Evolutionary conservation across 2,329 filamentous ascomycete genomes (phyloP).

Genomic region (Aureobasidium sp.): DNA sequence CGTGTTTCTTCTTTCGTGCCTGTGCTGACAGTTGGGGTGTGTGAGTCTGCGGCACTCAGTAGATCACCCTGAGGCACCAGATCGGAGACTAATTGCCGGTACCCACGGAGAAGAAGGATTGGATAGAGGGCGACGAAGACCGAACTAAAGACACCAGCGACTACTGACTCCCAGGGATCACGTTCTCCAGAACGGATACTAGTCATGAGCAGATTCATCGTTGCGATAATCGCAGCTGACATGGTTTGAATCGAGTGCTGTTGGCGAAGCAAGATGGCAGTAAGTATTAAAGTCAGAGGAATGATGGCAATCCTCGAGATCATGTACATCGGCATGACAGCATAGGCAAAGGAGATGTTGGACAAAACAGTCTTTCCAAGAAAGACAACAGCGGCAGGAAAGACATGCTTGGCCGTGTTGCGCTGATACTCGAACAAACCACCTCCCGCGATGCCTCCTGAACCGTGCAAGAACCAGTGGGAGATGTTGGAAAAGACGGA

Average conservation of each 20-base stretch:
- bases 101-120: slow-evolving; percentile 43
- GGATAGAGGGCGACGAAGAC: slow-evolving; percentile 47
- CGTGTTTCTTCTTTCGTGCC: slow-evolving; percentile 41
- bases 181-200: slow-evolving; percentile 39
- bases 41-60: slow-evolving; percentile 24
- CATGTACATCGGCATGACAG: slow-evolving; percentile 46
- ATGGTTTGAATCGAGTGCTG: slow-evolving; percentile 42
- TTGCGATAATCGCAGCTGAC: slow-evolving; percentile 44
- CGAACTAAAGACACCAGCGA: slow-evolving; percentile 47
- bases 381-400: slow-evolving; percentile 45
- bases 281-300: slow-evolving; percentile 43
- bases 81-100: slow-evolving; percentile 39
- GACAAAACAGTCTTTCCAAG: slow-evolving; percentile 45
- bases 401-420: slow-evolving; percentile 39
- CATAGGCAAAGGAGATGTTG: slow-evolving; percentile 50
- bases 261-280: slow-evolving; percentile 40
- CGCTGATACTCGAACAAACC: slow-evolving; percentile 48
- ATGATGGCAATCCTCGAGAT: slow-evolving; percentile 46
- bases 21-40: slow-evolving; percentile 25
- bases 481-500: slow-evolving; percentile 21
- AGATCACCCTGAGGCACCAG: slow-evolving; percentile 40
- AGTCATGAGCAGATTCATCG: slow-evolving; percentile 45
- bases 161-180: slow-evolving; percentile 46
- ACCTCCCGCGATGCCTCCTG: slow-evolving; percentile 46
- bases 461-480: slow-evolving; percentile 34